Percentiles rank a stretch among this genome's conserved stretches.
phyloP scores from a whole-genome alignment of 1,284 basidiomycete genomes.

The Omphalotus olearius region DNA sequence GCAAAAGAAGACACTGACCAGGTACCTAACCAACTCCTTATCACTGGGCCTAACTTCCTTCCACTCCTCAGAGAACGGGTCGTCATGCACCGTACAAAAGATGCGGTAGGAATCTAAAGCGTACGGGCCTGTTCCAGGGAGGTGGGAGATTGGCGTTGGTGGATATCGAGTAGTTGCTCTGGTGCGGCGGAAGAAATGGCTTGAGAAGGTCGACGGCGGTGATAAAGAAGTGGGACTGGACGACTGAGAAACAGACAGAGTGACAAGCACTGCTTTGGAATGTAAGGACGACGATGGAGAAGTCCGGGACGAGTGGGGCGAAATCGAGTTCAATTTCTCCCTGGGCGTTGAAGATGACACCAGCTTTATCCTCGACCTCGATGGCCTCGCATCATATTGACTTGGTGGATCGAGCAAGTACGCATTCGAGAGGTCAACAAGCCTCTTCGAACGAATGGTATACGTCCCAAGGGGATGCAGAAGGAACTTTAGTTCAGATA shows the following conservation, averaged over 20 bases:
- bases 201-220: background rate
- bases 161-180: conserved; percentile 28
- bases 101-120: conserved; percentile 68
- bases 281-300: background rate
- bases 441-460: conserved; percentile 43
- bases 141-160: conserved; percentile 44
- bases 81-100: conserved; percentile 38
- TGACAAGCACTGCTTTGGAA: no score
- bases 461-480: conserved; percentile 52
- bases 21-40: conserved; percentile 56
- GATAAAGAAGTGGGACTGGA: background rate
- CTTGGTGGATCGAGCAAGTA: conserved; percentile 42
- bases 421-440: conserved; percentile 42
- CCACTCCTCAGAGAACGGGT: conserved; percentile 43
- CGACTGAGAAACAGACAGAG: background rate
- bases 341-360: no score
- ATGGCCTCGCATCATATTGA: conserved; percentile 25
- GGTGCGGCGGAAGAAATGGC: background rate
- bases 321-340: no score
- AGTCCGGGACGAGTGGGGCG: conserved; percentile 14
- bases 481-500: conserved; percentile 33
- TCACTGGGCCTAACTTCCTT: conserved; percentile 51
- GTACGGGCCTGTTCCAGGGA: conserved; percentile 57
- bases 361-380: conserved; percentile 17
- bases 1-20: conserved; percentile 34